Evolutionary conservation across 352 stramenopile genomes (phyloP), one percentile per base, ranked within the genome.

Genomic region (Pythium graminicola): DNA sequence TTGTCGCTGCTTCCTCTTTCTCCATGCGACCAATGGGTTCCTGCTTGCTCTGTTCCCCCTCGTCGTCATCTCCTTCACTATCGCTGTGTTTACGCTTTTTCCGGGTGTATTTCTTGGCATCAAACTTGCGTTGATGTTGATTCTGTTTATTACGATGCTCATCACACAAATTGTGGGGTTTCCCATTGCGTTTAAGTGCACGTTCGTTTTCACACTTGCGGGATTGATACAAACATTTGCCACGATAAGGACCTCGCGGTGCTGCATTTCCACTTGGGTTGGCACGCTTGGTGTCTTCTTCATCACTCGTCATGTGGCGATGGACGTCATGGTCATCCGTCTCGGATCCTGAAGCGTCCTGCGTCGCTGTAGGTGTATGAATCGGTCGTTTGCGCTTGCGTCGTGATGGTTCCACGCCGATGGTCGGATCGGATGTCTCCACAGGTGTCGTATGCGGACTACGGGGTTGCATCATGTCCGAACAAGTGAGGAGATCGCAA

Each of bases 201-300:
- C 79, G 76, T 53, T 90, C 79, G 54, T 86, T 88, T 60, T 88
- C 76, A 65, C 79, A 90, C 55, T 87, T 90, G 42, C 77, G 72
- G 27, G 76, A 87, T 54, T 86, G 74, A 47, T 90, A 90, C 22
- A 85, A 49, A 58, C 79, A 90, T 51, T 80, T 80, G 49, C 79
- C 79, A 6, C 79, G 73, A 50, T 70, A 86, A 4, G 65, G 42
- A 1, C 65, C 26, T 19, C 45, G 36, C 29, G 19, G 42, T 23
- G 11, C 3, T 36, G 31, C 31, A 38, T 9, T 9, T 38, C 9
- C 31, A 38, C 9, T 38, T 14, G 31, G n/a, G n/a, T n/a, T n/a
- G n/a, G n/a, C n/a, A n/a, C 20, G 9, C 46, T 26, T 35, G 33
- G 32, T 10, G 28, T 16, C 7, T 19, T 28, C 7, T 38, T 38